Percentiles rank a stretch among this genome's conserved stretches.
Conservation (phyloP, 2,329 filamentous ascomycete genomes). For the Epichloe elymi region DNA sequence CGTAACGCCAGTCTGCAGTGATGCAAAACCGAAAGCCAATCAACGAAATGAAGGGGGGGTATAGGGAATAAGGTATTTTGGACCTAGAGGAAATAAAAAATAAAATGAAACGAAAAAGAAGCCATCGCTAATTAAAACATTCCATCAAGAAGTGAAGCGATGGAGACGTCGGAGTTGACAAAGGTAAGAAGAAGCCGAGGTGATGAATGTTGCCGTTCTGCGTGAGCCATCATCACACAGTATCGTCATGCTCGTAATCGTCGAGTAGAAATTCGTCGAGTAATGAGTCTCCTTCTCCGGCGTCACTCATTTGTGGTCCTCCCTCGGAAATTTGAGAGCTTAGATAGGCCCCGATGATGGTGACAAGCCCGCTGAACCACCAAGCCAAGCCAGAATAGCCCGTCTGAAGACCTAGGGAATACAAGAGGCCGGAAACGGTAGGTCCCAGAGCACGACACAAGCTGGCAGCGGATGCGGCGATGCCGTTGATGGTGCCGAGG, state of each 20-base stretch:
- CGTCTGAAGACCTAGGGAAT: conserved; percentile 62
- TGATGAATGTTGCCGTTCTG: background rate
- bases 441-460: conserved; percentile 80
- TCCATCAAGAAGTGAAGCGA: background rate
- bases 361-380: conserved; percentile 78
- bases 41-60: background rate
- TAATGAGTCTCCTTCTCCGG: conserved; percentile 26
- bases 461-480: conserved; percentile 82
- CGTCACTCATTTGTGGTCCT: conserved; percentile 27
- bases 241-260: conserved; percentile 18
- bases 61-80: background rate
- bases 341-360: conserved; percentile 59
- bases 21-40: background rate
- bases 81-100: background rate
- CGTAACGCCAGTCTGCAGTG: background rate
- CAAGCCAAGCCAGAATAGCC: conserved; percentile 84
- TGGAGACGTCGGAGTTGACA: background rate
- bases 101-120: background rate
- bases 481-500: conserved; percentile 84
- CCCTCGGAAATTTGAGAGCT: conserved; percentile 64
- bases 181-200: conserved; percentile 4
- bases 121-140: background rate
- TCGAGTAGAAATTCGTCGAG: conserved; percentile 18
- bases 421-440: conserved; percentile 73
- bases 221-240: conserved; percentile 13